Conservation (phyloP, 2,329 filamentous ascomycete genomes). For the Cercospora beticola region DNA sequence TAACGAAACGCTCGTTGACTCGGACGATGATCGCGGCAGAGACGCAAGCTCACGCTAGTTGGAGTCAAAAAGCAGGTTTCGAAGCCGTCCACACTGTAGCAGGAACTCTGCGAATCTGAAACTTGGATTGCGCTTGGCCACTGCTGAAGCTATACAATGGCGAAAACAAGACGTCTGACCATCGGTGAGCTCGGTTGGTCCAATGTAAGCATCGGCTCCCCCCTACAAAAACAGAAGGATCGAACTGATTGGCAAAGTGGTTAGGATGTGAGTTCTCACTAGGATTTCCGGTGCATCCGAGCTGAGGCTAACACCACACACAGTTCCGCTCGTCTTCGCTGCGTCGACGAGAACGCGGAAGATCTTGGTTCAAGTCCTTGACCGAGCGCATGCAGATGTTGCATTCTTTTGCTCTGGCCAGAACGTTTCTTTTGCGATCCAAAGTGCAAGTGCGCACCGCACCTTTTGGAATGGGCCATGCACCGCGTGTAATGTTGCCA, state of each 20-base stretch:
- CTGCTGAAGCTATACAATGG: not conserved
- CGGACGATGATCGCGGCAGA: slow-evolving; percentile 33
- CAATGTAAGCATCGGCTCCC: not conserved
- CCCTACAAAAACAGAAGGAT: not conserved
- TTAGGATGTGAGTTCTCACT: slow-evolving; percentile 4
- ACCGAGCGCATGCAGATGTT: slow-evolving; percentile 2
- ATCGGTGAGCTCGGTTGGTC: slow-evolving; percentile 7
- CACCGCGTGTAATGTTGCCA: not conserved
- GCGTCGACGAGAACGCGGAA: not conserved
- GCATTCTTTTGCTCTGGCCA: not conserved
- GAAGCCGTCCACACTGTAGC: not conserved
- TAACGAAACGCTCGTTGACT: slow-evolving; percentile 11
- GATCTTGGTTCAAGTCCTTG: not conserved
- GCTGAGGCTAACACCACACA: not conserved
- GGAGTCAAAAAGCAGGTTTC: slow-evolving; percentile 1
- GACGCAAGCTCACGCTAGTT: slow-evolving; percentile 28
- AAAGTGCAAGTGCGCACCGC: not conserved
- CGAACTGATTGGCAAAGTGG: slow-evolving; percentile 4
- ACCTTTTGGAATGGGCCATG: not conserved
- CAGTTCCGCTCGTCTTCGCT: slow-evolving; percentile 2
- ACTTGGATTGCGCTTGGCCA: not conserved
- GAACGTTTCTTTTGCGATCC: not conserved
- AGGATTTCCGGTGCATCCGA: not conserved
- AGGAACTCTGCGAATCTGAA: not conserved
- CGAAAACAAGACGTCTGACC: not conserved